Percentiles rank a stretch among this genome's conserved stretches.
Conservation (phyloP, 306 rosid species). For the Quercus wislizeni region DNA sequence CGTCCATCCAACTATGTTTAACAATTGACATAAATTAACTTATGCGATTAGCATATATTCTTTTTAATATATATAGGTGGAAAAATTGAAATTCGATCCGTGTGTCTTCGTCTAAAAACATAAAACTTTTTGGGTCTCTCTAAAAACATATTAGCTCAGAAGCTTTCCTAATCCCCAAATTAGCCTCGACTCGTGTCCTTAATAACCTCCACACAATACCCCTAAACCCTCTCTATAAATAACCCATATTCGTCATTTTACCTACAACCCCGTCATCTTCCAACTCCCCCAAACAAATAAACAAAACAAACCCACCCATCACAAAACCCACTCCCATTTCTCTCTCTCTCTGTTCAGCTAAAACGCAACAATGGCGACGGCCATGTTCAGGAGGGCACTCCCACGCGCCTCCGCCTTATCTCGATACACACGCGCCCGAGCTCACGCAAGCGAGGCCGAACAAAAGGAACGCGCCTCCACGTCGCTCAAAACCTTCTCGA, state of each 20-base stretch:
- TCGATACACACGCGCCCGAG: slow-evolving; percentile 35
- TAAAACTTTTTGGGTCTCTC: too few species aligned
- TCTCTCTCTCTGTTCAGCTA: background rate
- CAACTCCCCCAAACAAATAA: background rate
- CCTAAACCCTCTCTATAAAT: background rate
- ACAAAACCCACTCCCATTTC: too few species aligned
- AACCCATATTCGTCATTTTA: slow-evolving; percentile 30
- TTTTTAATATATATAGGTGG: too few species aligned
- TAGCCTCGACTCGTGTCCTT: background rate
- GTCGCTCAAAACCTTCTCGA: slow-evolving; percentile 63
- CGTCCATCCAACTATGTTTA: too few species aligned
- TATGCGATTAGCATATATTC: too few species aligned
- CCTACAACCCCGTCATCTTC: background rate
- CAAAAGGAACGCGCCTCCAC: slow-evolving; percentile 34
- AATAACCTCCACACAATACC: background rate
- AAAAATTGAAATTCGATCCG: too few species aligned
- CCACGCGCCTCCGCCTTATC: slow-evolving; percentile 36
- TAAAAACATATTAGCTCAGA: too few species aligned
- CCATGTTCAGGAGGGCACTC: slow-evolving; percentile 44
- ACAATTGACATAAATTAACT: too few species aligned
- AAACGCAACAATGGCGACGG: slow-evolving; percentile 59
- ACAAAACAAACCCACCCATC: background rate
- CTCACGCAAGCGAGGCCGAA: slow-evolving; percentile 58
- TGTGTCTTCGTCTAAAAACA: too few species aligned
- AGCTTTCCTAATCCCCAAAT: background rate